These are phyloP conservation scores for Coelastrella sp. DNA, from an alignment of 139 green algal species.

Conservation along the genomic window DNA sequence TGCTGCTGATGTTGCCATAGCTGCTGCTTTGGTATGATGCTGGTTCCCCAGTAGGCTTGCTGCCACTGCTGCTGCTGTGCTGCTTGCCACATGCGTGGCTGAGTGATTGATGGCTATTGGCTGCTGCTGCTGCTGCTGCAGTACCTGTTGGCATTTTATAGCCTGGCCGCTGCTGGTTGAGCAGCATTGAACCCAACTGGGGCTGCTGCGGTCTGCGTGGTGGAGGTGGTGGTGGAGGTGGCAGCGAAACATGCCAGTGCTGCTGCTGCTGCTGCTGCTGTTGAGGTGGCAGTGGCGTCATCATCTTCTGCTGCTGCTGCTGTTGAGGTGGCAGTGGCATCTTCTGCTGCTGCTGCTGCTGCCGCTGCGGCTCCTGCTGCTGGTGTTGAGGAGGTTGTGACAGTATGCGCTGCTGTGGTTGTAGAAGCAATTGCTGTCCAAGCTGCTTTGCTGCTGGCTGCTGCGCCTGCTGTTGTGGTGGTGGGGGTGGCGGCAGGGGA, in stretches of 20 bases:
- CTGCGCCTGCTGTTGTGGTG: background rate
- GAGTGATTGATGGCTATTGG: no score
- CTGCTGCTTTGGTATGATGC: background rate
- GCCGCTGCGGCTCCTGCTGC: background rate
- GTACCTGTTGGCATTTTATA: no score
- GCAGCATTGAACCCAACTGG: no score
- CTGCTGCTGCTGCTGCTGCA: no score
- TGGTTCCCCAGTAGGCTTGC: no score
- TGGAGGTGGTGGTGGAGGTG: background rate
- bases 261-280: background rate
- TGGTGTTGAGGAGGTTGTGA: background rate
- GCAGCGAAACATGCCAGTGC: background rate
- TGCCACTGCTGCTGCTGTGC: no score
- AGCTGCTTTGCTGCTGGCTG: background rate
- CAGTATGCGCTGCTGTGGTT: background rate
- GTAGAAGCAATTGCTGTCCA: background rate
- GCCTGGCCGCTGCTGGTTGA: no score
- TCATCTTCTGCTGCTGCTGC: background rate
- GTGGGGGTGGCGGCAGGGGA: background rate
- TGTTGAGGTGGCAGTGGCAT: background rate
- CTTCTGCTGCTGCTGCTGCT: constrained; percentile 22
- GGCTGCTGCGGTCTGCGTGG: background rate
- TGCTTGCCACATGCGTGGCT: no score
- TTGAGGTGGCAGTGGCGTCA: no score
- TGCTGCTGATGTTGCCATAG: background rate